Evolutionary conservation across 176 grass and related monocot species (phyloP).

Genomic region (Musa troglodytarum): DNA sequence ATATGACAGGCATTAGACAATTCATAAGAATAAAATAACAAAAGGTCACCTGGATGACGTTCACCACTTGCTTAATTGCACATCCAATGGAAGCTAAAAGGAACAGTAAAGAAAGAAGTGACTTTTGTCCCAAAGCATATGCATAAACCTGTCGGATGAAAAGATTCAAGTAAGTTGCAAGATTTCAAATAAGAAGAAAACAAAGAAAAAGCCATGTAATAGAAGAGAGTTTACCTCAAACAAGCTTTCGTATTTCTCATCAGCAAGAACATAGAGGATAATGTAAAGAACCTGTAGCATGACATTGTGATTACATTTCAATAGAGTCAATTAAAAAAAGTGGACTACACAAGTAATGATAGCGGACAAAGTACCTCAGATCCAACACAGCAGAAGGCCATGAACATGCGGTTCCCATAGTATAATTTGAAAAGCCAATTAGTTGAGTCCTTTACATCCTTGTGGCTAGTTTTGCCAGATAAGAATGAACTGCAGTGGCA

Average conservation of each 20-base stretch:
- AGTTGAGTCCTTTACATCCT: slow-evolving; percentile 71
- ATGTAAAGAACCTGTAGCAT: slow-evolving; percentile 83
- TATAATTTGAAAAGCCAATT: slow-evolving; percentile 89
- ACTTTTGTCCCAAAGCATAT: neutral
- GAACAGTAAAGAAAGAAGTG: neutral
- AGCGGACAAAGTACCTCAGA: slow-evolving; percentile 52
- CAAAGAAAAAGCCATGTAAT: neutral
- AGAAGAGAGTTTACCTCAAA: slow-evolving; percentile 47
- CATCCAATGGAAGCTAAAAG: neutral
- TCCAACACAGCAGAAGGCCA: slow-evolving; percentile 94
- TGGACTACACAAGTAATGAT: neutral
- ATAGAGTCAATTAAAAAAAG: slow-evolving; percentile 8
- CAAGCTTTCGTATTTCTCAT: slow-evolving; percentile 47
- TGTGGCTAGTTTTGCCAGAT: slow-evolving; percentile 89
- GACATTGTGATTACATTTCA: neutral
- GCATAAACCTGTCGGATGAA: neutral
- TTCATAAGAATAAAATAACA: neutral
- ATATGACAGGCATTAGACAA: no score
- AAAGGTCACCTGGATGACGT: slow-evolving; percentile 7
- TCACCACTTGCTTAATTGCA: slow-evolving; percentile 16
- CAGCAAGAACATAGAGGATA: slow-evolving; percentile 63
- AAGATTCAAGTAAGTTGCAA: neutral
- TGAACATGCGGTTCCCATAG: slow-evolving; percentile 68
- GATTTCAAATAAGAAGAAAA: neutral
- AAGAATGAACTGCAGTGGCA: slow-evolving; percentile 54